phyloP scores from a whole-genome alignment of 2,329 filamentous ascomycete genomes.

The Curvularia sp. region DNA sequence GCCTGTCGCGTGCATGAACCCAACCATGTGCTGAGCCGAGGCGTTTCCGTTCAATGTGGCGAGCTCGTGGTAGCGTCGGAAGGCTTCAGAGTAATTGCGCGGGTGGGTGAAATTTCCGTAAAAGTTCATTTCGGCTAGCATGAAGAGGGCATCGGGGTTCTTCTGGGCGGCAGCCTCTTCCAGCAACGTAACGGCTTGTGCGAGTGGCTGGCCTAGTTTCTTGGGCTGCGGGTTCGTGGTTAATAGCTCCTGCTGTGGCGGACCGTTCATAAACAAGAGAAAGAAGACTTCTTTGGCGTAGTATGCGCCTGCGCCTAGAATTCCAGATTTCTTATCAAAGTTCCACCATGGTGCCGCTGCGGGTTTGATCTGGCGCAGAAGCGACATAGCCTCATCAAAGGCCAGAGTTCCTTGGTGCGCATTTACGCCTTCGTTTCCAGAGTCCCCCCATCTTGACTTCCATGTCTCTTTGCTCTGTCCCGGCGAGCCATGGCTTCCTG shows the following conservation, averaged over 20 bases:
- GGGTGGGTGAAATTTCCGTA: conserved; percentile 93
- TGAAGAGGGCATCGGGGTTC: conserved; percentile 83
- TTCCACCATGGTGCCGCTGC: conserved; percentile 50
- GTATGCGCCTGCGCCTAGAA: conserved; percentile 64
- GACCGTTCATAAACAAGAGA: conserved; percentile 69
- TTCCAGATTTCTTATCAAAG: conserved; percentile 61
- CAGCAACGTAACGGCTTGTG: conserved; percentile 65
- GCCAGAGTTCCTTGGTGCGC: conserved; percentile 31
- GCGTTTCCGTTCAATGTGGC: conserved; percentile 81
- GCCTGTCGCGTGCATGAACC: conserved; percentile 93
- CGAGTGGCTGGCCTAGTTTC: conserved; percentile 60
- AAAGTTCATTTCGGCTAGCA: conserved; percentile 94
- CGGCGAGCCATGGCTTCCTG: conserved; percentile 11
- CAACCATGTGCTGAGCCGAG: conserved; percentile 94
- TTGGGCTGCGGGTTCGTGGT: conserved; percentile 47
- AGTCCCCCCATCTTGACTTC: conserved; percentile 33
- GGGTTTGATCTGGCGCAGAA: conserved; percentile 53
- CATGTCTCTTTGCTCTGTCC: conserved; percentile 17
- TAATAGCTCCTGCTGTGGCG: conserved; percentile 56
- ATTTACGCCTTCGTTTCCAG: conserved; percentile 19
- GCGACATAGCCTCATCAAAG: conserved; percentile 49
- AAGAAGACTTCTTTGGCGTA: conserved; percentile 69
- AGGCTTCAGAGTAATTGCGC: conserved; percentile 78
- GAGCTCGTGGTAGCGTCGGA: conserved; percentile 79
- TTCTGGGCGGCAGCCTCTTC: conserved; percentile 63